These are phyloP conservation scores for Pogostemon cablin DNA, from an alignment of 257 asterid species.

Conservation along the genomic window DNA sequence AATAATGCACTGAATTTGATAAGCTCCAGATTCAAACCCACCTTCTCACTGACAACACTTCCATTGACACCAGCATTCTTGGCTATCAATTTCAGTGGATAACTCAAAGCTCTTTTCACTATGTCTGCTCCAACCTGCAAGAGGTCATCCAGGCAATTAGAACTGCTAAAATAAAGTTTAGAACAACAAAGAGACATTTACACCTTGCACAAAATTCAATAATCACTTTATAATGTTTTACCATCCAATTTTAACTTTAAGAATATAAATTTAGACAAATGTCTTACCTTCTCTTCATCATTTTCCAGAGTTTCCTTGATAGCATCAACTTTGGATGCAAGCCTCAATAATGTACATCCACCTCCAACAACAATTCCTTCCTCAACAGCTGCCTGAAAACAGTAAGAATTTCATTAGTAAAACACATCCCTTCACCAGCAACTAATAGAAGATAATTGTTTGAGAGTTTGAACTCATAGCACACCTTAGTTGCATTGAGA, in stretches of 20 bases:
- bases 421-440: not conserved
- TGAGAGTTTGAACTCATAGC: constrained; percentile 3
- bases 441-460: not conserved
- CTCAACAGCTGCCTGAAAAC: constrained; percentile 94
- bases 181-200: not conserved
- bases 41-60: constrained; percentile 99
- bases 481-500: constrained; percentile 94
- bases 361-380: constrained; percentile 99
- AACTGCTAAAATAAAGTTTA: not conserved
- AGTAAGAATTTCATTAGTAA: constrained; percentile 17
- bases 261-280: not conserved
- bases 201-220: too few species aligned
- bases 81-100: constrained; percentile 96
- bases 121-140: constrained; percentile 96
- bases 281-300: constrained; percentile 83
- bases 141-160: not conserved
- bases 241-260: not conserved
- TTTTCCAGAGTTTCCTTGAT: constrained; percentile 76
- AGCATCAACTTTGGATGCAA: constrained; percentile 88
- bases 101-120: constrained; percentile 91
- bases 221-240: too few species aligned
- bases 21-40: constrained; percentile 16
- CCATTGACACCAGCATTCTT: constrained; percentile 98
- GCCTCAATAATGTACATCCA: constrained; percentile 90
- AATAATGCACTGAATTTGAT: too few species aligned